phyloP scores from a whole-genome alignment of 78 protist genomes.

The Creolimax fragrantissima region DNA sequence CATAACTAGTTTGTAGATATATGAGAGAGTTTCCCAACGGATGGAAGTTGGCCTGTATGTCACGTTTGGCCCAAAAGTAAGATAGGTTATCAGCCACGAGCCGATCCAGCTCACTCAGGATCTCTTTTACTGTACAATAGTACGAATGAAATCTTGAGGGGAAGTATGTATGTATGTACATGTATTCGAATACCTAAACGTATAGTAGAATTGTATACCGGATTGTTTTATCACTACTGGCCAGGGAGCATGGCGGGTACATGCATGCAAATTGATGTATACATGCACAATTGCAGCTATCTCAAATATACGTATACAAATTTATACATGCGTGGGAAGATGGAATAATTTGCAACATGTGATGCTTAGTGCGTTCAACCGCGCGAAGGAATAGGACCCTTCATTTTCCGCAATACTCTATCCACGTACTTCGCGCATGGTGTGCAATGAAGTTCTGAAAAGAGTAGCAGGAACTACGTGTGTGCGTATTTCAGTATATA shows the following conservation, averaged over 20 bases:
- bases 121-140: not conserved
- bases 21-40: not conserved
- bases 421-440: too few species aligned
- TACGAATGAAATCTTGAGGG: not conserved
- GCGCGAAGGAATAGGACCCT: too few species aligned
- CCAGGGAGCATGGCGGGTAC: too few species aligned
- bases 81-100: not conserved
- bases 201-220: too few species aligned
- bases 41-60: not conserved
- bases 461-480: too few species aligned
- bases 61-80: not conserved
- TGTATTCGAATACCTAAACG: not conserved
- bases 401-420: too few species aligned
- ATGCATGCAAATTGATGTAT: not conserved
- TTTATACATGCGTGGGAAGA: too few species aligned
- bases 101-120: not conserved
- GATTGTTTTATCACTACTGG: too few species aligned
- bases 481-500: too few species aligned
- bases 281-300: not conserved
- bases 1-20: not conserved
- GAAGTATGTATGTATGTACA: not conserved
- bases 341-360: too few species aligned
- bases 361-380: too few species aligned
- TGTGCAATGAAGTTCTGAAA: too few species aligned
- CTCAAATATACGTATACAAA: not conserved